phyloP scores from a whole-genome alignment of 805 yeast species.

The Ogataea angusta region DNA sequence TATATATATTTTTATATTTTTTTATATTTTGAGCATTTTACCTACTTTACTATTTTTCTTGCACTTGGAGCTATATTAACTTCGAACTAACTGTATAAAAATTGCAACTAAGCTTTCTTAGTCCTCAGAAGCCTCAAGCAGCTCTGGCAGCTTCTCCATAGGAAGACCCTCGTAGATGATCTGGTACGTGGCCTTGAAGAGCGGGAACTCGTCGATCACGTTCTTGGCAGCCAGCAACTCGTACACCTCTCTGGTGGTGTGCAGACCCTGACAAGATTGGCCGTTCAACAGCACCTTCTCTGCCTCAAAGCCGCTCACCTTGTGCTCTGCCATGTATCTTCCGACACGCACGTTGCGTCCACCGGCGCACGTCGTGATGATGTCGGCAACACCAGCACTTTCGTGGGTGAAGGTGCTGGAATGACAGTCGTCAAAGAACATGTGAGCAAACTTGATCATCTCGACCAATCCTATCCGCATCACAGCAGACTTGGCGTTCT shows the following conservation, averaged over 20 bases:
- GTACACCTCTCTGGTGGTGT: constrained; percentile 88
- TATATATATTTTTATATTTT: background rate
- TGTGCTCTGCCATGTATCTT: constrained; percentile 75
- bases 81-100: background rate
- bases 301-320: constrained; percentile 72
- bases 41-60: background rate
- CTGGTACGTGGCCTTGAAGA: constrained; percentile 74
- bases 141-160: constrained; percentile 71
- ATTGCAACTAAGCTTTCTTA: constrained; percentile 7
- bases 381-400: constrained; percentile 96
- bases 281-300: constrained; percentile 89
- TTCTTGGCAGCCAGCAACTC: constrained; percentile 62
- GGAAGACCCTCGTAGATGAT: constrained; percentile 73
- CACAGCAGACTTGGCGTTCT: constrained; percentile 95
- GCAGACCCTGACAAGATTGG: constrained; percentile 94
- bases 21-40: too few relatives aligned
- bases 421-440: constrained; percentile 72
- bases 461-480: constrained; percentile 95
- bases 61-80: background rate
- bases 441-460: constrained; percentile 79
- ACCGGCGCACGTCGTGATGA: constrained; percentile 96
- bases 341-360: constrained; percentile 96
- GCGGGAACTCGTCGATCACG: constrained; percentile 71
- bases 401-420: constrained; percentile 87
- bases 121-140: constrained; percentile 50